Evolutionary conservation across 345 rosid genomes (phyloP).

Genomic region (Laguncularia racemosa): DNA sequence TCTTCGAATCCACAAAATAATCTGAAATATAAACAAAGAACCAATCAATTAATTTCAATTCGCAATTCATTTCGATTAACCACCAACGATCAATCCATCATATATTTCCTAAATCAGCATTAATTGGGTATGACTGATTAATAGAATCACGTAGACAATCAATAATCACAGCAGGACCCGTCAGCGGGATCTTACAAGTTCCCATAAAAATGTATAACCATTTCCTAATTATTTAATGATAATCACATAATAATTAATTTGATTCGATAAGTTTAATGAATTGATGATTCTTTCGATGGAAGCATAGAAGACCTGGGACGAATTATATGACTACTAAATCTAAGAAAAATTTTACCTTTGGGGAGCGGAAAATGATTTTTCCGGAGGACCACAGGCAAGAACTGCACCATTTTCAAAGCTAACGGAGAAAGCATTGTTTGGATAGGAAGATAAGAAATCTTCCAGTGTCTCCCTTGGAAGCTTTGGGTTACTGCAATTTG

Average conservation of each 20-base stretch:
- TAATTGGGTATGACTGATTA: too few species aligned
- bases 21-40: slow-evolving; percentile 19
- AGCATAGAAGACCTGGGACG: too few species aligned
- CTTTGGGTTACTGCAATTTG: slow-evolving; percentile 24
- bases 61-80: not conserved
- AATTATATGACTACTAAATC: not conserved
- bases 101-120: too few species aligned
- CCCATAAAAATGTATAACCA: too few species aligned
- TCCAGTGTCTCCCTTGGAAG: slow-evolving; percentile 31
- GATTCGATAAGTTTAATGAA: too few species aligned
- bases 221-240: too few species aligned
- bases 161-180: too few species aligned
- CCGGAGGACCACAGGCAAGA: slow-evolving; percentile 30
- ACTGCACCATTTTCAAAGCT: slow-evolving; percentile 33
- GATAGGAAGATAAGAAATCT: slow-evolving; percentile 28
- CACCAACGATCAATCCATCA: too few species aligned
- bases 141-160: too few species aligned
- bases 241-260: too few species aligned
- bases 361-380: slow-evolving; percentile 18
- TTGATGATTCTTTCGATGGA: too few species aligned
- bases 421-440: slow-evolving; percentile 25
- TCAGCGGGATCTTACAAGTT: too few species aligned
- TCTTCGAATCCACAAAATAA: slow-evolving; percentile 51
- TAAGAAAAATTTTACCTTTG: slow-evolving; percentile 36
- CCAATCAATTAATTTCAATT: not conserved